A percentile compares a stretch with the other conserved stretches of the same genome.
These are phyloP conservation scores for Periconia sp. DNA, from an alignment of 2,329 filamentous ascomycete species.

Conservation along the genomic window DNA sequence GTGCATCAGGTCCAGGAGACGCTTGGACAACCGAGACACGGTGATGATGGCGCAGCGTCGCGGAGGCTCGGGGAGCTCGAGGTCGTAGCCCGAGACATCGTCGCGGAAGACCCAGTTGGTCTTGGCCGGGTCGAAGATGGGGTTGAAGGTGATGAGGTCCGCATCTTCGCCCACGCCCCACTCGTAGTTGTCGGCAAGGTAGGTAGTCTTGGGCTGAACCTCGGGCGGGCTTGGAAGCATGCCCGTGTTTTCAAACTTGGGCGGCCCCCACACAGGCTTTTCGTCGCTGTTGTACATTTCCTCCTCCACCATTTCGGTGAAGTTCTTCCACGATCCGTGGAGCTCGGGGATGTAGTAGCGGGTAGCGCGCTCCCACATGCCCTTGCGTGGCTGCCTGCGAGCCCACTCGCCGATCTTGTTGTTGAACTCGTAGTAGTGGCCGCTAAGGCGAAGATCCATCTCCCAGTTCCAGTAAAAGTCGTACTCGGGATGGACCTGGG, in stretches of 20 bases:
- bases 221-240: constrained; percentile 67
- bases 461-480: constrained; percentile 83
- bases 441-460: constrained; percentile 81
- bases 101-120: constrained; percentile 76
- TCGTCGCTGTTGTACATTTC: constrained; percentile 57
- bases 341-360: constrained; percentile 74
- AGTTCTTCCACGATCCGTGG: constrained; percentile 72
- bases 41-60: constrained; percentile 80
- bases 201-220: constrained; percentile 65
- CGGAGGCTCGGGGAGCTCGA: constrained; percentile 63
- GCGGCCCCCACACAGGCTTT: constrained; percentile 69
- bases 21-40: constrained; percentile 74
- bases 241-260: constrained; percentile 53
- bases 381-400: constrained; percentile 71
- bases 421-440: constrained; percentile 83
- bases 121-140: constrained; percentile 76
- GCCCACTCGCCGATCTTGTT: constrained; percentile 69
- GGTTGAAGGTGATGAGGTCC: constrained; percentile 75
- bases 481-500: constrained; percentile 57
- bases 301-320: constrained; percentile 68
- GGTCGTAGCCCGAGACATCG: constrained; percentile 71
- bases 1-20: constrained; percentile 77
- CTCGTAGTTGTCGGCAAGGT: constrained; percentile 69
- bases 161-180: constrained; percentile 81
- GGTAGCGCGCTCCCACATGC: constrained; percentile 75